Evolutionary conservation across 306 rosid genomes (phyloP).

Genomic region (Albizia julibrissin): DNA sequence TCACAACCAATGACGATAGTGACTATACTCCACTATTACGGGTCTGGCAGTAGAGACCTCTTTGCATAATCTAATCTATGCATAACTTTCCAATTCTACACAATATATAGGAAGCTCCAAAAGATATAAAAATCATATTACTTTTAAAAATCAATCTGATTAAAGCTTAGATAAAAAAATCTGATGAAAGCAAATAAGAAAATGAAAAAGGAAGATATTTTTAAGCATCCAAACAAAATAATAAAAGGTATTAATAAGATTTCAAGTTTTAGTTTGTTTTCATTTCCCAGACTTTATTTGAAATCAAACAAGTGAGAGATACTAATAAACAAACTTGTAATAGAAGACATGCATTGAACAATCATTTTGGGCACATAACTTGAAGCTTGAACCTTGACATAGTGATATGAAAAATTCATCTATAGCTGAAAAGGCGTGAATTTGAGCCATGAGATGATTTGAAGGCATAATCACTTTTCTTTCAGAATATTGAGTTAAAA

Average conservation of each 20-base stretch:
- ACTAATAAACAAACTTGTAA: slow-evolving; percentile 46
- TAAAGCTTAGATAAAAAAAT: too few species aligned
- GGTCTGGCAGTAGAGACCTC: too few species aligned
- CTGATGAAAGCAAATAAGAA: too few species aligned
- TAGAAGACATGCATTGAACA: slow-evolving; percentile 67
- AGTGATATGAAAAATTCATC: slow-evolving; percentile 41
- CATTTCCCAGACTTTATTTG: neutral
- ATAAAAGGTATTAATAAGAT: neutral
- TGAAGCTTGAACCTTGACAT: slow-evolving; percentile 42
- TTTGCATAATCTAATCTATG: too few species aligned
- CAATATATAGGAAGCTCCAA: too few species aligned
- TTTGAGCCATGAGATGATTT: slow-evolving; percentile 47
- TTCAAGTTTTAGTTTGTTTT: neutral
- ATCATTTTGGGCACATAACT: slow-evolving; percentile 50
- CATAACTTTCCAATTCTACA: too few species aligned
- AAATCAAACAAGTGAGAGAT: slow-evolving; percentile 3
- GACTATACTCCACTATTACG: too few species aligned
- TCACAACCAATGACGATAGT: too few species aligned
- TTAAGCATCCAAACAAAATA: too few species aligned
- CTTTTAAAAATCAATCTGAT: too few species aligned
- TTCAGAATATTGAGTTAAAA: slow-evolving; percentile 51
- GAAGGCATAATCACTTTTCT: slow-evolving; percentile 41
- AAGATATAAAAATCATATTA: too few species aligned
- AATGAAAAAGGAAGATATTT: too few species aligned
- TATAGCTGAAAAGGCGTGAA: slow-evolving; percentile 43